phyloP scores from a whole-genome alignment of 495 filamentous ascomycete species.

The Aspergillus panamensis region DNA sequence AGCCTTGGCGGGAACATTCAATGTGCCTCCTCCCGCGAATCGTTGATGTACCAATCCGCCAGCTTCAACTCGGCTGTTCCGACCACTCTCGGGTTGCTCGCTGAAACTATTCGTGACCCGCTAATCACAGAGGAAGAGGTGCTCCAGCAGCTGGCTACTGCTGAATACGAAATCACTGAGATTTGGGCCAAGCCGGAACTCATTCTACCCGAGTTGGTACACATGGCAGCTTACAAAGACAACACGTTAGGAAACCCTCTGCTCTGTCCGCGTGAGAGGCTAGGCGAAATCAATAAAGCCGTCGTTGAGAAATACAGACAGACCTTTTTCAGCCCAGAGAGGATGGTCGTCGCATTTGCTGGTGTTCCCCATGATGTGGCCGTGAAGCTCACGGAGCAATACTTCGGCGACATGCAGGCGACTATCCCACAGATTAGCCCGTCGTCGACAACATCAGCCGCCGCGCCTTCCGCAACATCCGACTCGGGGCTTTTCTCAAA shows the following conservation, averaged over 20 bases:
- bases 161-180: conserved; percentile 91
- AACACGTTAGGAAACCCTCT: conserved; percentile 95
- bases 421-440: conserved; percentile 41
- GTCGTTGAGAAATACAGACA: conserved; percentile 76
- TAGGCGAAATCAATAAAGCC: conserved; percentile 68
- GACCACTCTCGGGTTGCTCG: conserved; percentile 76
- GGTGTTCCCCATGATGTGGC: conserved; percentile 82
- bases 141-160: conserved; percentile 77
- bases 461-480: conserved; percentile 39
- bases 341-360: conserved; percentile 92
- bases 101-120: conserved; percentile 91
- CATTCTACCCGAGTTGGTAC: conserved; percentile 91
- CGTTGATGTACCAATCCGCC: conserved; percentile 97
- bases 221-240: conserved; percentile 89
- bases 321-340: conserved; percentile 81
- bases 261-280: conserved; percentile 81
- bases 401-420: conserved; percentile 85
- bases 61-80: conserved; percentile 95
- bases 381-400: conserved; percentile 71
- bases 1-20: conserved; percentile 91
- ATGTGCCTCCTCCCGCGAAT: conserved; percentile 91
- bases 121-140: conserved; percentile 90
- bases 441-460: conserved; percentile 38
- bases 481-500: conserved; percentile 66
- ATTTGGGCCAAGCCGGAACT: conserved; percentile 98